Base-by-base conservation (phyloP, 2,329 filamentous ascomycete species). In the Pseudogymnoascus sp. region DNA sequence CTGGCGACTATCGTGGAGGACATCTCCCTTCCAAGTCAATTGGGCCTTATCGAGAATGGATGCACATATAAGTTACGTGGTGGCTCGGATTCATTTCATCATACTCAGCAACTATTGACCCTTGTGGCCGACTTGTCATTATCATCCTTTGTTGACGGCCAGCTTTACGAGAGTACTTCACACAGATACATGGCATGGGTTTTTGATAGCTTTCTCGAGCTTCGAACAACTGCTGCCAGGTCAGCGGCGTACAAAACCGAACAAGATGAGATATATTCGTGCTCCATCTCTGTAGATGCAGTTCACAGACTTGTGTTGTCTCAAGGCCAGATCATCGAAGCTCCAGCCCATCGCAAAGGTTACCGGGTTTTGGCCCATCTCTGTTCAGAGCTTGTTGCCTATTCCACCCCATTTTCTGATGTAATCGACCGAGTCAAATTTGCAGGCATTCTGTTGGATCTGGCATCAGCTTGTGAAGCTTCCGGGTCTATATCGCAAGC, bases 101-200 rank as follows among this genome's bases (percentile, higher is more conserved):
- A 75, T 67, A 63, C 65, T 24, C 65, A 65, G 6, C 61, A 68
- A 31, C 40, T 73, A 19, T 62, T 74, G 24, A 66, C 59, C n/a
- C 69, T 73, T n/a, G 56, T 75, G 38, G 66, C 66, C 11, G 66
- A 70, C 41, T 62, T 73, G 12, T 73, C 71, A 14, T 65, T 68
- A 3, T 68, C 65, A 61, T 65, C 69, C 53, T 64, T 66, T n/a
- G 31, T 66, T 65, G 70, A 59, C 69, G 69, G n/a, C 65, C 68
- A 8, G 67, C 68, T 41, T 72, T 73, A 64, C 68, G 72, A 64
- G 69, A 72, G 28, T 71, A 74, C 50, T 24, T 73, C 6, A 66
- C 67, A 40, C 10, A 60, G 59, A 60, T 60, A 60, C 35, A 60
- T 19, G 59, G 19, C 38, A 10, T 75, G 72, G 73, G 59, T 74